These are phyloP conservation scores for Populus trichocarpa DNA, from an alignment of 441 rosid genomes.

Conservation along the genomic window DNA sequence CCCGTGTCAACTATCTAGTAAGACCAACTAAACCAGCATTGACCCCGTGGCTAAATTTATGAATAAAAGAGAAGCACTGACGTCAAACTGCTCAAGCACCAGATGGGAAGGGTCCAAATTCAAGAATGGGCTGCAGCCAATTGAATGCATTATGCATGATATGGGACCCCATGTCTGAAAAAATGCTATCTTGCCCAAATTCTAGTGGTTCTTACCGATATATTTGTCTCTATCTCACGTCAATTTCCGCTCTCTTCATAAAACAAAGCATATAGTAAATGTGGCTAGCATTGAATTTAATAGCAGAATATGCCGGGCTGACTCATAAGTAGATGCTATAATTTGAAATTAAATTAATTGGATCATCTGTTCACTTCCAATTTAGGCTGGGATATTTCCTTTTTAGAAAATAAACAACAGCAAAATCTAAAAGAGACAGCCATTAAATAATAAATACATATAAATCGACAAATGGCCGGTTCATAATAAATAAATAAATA, in stretches of 20 bases:
- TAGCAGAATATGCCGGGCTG: no score
- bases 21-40: background rate
- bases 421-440: no score
- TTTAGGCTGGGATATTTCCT: no score
- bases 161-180: background rate
- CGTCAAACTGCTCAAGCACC: background rate
- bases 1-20: background rate
- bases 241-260: no score
- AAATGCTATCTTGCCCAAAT: background rate
- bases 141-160: background rate
- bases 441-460: no score
- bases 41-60: background rate
- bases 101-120: background rate
- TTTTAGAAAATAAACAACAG: no score
- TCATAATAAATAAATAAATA: background rate
- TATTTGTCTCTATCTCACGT: no score
- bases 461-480: background rate
- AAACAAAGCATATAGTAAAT: no score
- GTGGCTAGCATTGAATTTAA: no score
- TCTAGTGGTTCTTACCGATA: background rate
- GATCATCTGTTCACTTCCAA: no score
- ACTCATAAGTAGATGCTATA: no score
- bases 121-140: constrained; percentile 6
- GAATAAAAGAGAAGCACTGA: background rate
- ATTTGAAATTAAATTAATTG: no score